These are phyloP conservation scores for Saccharum spontaneum DNA, from an alignment of 176 grass and related monocot genomes.

Conservation along the genomic window DNA sequence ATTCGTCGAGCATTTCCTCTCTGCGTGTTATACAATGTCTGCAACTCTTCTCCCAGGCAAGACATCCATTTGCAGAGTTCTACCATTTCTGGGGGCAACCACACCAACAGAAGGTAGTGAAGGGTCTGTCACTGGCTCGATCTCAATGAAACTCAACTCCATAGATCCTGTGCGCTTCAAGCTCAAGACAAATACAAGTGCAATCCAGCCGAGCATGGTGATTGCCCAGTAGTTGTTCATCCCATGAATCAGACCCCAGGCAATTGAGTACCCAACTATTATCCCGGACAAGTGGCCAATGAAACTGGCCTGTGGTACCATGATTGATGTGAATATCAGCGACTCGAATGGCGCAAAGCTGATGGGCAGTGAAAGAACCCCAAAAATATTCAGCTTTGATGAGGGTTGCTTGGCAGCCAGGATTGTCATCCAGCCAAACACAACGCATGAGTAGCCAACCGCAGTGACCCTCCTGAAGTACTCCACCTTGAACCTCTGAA, in stretches of 20 bases:
- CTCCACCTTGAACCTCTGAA: constrained; percentile 92
- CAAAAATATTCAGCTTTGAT: constrained; percentile 81
- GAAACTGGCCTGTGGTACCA: constrained; percentile 96
- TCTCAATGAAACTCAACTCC: constrained; percentile 79
- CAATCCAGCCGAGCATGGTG: constrained; percentile 82
- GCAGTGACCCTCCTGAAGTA: constrained; percentile 84
- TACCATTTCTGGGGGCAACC: constrained; percentile 50
- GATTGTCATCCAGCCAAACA: constrained; percentile 99
- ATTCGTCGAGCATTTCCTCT: constrained; percentile 1
- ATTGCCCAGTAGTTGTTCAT: constrained; percentile 98
- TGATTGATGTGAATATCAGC: constrained; percentile 94
- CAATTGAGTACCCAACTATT: constrained; percentile 82
- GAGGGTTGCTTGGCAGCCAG: constrained; percentile 89
- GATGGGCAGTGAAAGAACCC: constrained; percentile 89
- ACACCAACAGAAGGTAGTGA: constrained; percentile 60
- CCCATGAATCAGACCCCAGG: constrained; percentile 92
- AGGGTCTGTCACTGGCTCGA: constrained; percentile 66
- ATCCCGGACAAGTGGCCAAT: constrained; percentile 89
- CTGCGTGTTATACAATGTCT: constrained; percentile 45
- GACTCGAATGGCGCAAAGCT: constrained; percentile 97
- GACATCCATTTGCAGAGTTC: constrained; percentile 57
- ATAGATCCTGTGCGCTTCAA: constrained; percentile 73
- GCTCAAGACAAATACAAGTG: constrained; percentile 78
- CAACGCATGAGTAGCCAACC: constrained; percentile 91
- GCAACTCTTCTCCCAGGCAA: constrained; percentile 63